Percentiles rank a stretch among this genome's conserved stretches.
phyloP scores from a whole-genome alignment of 306 rosid genomes.

The Rosa multiflora region DNA sequence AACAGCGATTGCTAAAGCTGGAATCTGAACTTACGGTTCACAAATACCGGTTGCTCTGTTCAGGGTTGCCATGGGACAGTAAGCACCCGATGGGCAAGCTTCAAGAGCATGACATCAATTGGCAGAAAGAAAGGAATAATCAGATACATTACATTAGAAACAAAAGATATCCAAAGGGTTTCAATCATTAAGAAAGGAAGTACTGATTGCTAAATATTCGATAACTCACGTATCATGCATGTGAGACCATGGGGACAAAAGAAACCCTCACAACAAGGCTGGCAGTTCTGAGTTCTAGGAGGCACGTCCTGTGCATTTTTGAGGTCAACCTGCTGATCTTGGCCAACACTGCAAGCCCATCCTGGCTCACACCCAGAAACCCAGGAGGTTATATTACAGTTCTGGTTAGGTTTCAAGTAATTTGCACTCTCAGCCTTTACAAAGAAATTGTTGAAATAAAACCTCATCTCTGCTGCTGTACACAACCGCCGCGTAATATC shows the following conservation, averaged over 20 bases:
- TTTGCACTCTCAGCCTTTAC: conserved; percentile 44
- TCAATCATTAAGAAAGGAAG: neutral
- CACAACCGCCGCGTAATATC: conserved; percentile 73
- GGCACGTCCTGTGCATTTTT: conserved; percentile 65
- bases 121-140: conserved; percentile 26
- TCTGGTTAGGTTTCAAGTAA: conserved; percentile 74
- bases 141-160: conserved; percentile 28
- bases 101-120: conserved; percentile 34
- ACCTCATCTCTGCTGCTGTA: conserved; percentile 76
- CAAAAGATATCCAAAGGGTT: neutral
- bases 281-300: conserved; percentile 67
- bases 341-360: conserved; percentile 79
- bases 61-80: conserved; percentile 81
- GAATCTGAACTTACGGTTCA: conserved; percentile 80
- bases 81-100: conserved; percentile 97
- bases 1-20: conserved; percentile 7
- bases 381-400: conserved; percentile 95
- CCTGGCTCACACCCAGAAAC: conserved; percentile 98
- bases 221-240: conserved; percentile 95
- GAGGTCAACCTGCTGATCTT: conserved; percentile 55
- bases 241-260: conserved; percentile 95
- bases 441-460: conserved; percentile 65
- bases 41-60: conserved; percentile 76
- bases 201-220: neutral
- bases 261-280: conserved; percentile 91